Percentiles rank a stretch among this genome's conserved stretches.
These are phyloP conservation scores for Mycena alexandri DNA, from an alignment of 768 basidiomycete genomes.

Conservation along the genomic window DNA sequence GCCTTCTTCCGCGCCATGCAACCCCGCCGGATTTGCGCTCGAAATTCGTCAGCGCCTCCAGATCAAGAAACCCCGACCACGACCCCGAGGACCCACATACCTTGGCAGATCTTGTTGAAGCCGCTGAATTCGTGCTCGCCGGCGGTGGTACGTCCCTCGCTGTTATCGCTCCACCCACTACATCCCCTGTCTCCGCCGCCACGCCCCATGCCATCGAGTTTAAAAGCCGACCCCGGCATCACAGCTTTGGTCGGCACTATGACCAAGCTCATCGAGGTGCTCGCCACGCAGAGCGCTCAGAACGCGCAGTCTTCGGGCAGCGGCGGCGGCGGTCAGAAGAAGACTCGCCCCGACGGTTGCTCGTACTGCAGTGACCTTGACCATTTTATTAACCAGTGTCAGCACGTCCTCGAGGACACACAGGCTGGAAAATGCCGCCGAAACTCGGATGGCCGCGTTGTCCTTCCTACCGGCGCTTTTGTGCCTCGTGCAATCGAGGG, in stretches of 20 bases:
- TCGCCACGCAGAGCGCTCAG: constrained; percentile 7
- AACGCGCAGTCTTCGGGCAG: not conserved
- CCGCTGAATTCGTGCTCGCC: constrained; percentile 38
- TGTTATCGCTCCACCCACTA: not conserved
- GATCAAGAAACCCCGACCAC: constrained; percentile 39
- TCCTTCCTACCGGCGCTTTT: constrained; percentile 41
- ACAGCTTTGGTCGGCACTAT: constrained; percentile 17
- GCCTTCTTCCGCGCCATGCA: constrained; percentile 38
- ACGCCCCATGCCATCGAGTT: not conserved
- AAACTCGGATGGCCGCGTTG: constrained; percentile 42
- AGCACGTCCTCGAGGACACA: constrained; percentile 36
- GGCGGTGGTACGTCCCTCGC: constrained; percentile 1
- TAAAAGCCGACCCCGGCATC: constrained; percentile 26
- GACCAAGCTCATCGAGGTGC: constrained; percentile 19
- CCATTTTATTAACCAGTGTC: constrained; percentile 44
- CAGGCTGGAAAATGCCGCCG: constrained; percentile 38
- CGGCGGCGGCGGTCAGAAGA: not conserved
- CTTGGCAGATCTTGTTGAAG: constrained; percentile 37
- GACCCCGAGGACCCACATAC: constrained; percentile 43
- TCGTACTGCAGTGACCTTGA: constrained; percentile 41
- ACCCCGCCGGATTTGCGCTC: constrained; percentile 8
- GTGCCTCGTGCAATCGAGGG: constrained; percentile 34
- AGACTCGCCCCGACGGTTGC: constrained; percentile 17
- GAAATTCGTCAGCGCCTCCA: constrained; percentile 34
- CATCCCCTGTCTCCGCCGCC: not conserved